These are phyloP conservation scores for Lentinula detonsa DNA, from an alignment of 768 basidiomycete species.

Conservation along the genomic window DNA sequence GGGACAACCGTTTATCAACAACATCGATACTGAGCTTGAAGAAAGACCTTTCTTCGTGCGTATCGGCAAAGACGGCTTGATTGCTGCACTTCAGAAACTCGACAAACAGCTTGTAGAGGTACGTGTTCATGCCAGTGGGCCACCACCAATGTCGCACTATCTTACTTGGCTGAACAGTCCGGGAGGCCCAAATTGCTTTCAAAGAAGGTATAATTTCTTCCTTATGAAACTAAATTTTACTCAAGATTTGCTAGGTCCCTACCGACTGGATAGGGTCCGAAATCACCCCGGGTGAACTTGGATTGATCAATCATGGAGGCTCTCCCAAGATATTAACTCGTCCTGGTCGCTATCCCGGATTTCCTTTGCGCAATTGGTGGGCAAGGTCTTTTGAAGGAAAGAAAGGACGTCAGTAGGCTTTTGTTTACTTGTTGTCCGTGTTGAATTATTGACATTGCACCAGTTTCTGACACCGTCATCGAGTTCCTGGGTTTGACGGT, in stretches of 20 bases:
- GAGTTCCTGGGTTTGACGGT: constrained; percentile 75
- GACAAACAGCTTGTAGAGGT: constrained; percentile 57
- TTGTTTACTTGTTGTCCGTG: background rate
- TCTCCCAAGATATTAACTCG: constrained; percentile 68
- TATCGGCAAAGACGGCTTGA: constrained; percentile 61
- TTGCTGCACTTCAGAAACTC: constrained; percentile 64
- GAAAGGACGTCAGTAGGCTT: constrained; percentile 47
- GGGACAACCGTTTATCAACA: constrained; percentile 25
- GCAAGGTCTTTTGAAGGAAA: constrained; percentile 68
- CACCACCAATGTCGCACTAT: background rate
- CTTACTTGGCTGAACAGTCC: constrained; percentile 31
- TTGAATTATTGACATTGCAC: background rate
- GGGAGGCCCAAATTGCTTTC: constrained; percentile 55
- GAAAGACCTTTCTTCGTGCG: constrained; percentile 68
- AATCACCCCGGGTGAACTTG: constrained; percentile 65
- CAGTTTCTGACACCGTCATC: constrained; percentile 79
- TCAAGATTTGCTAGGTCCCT: constrained; percentile 32
- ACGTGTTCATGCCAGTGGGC: constrained; percentile 5
- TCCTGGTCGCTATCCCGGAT: constrained; percentile 73
- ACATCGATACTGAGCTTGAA: constrained; percentile 43
- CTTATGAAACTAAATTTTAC: background rate
- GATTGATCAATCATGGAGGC: constrained; percentile 79
- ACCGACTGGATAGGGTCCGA: constrained; percentile 68
- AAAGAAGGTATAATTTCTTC: constrained; percentile 37
- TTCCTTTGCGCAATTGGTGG: constrained; percentile 82